Percentiles rank a stretch among this genome's conserved stretches.
These are phyloP conservation scores for Tricladium varicosporioides DNA, from an alignment of 2,329 filamentous ascomycete species.

Conservation along the genomic window DNA sequence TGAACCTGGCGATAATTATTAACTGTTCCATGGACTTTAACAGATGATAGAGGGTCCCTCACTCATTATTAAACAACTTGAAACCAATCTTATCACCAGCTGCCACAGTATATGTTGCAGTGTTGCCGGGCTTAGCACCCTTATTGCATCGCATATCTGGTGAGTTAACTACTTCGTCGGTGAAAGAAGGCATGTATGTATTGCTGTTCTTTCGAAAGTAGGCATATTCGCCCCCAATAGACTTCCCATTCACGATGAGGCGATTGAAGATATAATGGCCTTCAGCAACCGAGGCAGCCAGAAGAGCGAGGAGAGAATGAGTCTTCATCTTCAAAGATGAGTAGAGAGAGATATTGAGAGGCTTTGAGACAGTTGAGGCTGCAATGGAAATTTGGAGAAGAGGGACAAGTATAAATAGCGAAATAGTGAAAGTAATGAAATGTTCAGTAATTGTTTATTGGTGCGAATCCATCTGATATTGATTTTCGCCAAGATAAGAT, in stretches of 20 bases:
- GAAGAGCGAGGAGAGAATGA: background rate
- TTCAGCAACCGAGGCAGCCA: background rate
- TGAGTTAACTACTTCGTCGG: background rate
- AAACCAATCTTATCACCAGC: constrained; percentile 3
- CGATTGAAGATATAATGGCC: constrained; percentile 2
- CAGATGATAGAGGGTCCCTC: too few relatives aligned
- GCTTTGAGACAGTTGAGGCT: too few relatives aligned
- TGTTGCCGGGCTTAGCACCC: constrained; percentile 5
- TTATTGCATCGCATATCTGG: constrained; percentile 9
- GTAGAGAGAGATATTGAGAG: background rate
- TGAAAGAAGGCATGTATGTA: background rate
- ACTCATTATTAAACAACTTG: constrained; percentile 4
- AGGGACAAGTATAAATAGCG: background rate
- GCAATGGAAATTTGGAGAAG: too few relatives aligned
- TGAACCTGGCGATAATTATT: background rate
- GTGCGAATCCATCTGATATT: too few relatives aligned
- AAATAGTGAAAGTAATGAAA: too few relatives aligned
- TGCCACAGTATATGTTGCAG: background rate
- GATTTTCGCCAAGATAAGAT: too few relatives aligned
- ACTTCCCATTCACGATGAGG: background rate
- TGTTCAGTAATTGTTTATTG: background rate
- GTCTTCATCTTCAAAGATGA: background rate
- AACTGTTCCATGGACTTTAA: too few relatives aligned
- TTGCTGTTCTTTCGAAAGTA: background rate
- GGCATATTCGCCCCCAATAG: background rate